Base-by-base conservation (phyloP, 2,329 filamentous ascomycete genomes). In the Rhynchosporium agropyri region DNA sequence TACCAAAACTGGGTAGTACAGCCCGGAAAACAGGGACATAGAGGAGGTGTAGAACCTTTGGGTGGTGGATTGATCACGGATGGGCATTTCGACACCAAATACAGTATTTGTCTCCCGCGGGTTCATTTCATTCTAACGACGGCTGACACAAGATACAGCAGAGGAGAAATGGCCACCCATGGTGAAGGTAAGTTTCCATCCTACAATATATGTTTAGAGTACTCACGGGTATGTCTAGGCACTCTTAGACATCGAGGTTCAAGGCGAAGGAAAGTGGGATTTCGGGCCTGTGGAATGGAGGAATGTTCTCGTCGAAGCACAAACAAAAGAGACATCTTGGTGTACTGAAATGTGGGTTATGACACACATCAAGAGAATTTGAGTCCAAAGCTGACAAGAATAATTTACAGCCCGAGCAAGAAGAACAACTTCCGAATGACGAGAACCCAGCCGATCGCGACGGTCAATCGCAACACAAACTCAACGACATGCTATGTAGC, bases 241-340 rank as follows among this genome's bases (percentile, higher is more conserved):
- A 12, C 20, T 45, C 5, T 12, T 60, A 15, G n/a, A 20, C 12
- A 46, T 60, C 28, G 58, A 60, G 26, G 10, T 45, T 4, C 58
- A 60, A 38, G 38, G 43, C 10, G 48, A 12, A 36, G 36, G 42
- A 7, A 31, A 33, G n/a, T 60, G 58, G 58, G 58, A 60, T 28
- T 60, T 51, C 20, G 58, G 58, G 8, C n/a, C 26, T 4, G 48
- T 60, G 1, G 40, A 53, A 9, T 60, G 48, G 48, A 43, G 40
- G 28, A 51, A 60, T 20, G 12, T 61, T 13, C 42, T 54, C 29
- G 48, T 61, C 58, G 58, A 61, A 40, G 58, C 58, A 28, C 40
- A 61, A 33, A 61, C 58, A 2, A 36, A 13, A 28, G 29, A 33
- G 6, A 55, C 58, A 3, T 31, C 36, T 15, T 61, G 50, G 50